Conservation (phyloP, 2,329 filamentous ascomycete genomes). For the Colletotrichum plurivorum region DNA sequence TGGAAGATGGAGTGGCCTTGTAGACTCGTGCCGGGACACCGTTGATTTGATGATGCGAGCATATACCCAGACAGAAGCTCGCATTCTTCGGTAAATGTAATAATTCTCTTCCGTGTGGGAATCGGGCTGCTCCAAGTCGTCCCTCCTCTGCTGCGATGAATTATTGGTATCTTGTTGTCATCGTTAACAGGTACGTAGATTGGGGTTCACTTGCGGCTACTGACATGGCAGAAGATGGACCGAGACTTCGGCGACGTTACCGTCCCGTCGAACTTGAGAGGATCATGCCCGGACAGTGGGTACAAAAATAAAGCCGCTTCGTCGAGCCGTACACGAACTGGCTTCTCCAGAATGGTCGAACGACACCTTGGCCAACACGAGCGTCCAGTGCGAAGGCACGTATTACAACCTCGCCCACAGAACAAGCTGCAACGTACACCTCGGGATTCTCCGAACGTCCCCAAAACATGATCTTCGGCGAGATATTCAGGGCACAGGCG, state of each 20-base stretch:
- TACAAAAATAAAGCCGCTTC: too few species aligned
- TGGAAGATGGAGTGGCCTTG: neutral
- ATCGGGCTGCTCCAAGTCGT: neutral
- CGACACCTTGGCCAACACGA: neutral
- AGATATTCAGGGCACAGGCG: slow-evolving; percentile 20
- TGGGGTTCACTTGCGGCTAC: too few species aligned
- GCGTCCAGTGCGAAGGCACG: neutral
- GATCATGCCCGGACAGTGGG: too few species aligned
- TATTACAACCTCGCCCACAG: neutral
- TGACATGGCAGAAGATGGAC: too few species aligned
- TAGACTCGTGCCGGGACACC: neutral
- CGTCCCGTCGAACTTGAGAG: too few species aligned
- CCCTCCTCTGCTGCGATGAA: neutral
- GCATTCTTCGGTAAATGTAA: neutral
- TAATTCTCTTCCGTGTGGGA: neutral
- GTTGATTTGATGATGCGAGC: neutral
- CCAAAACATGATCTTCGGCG: slow-evolving; percentile 1
- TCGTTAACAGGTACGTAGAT: too few species aligned
- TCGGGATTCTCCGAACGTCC: neutral
- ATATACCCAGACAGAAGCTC: slow-evolving; percentile 16
- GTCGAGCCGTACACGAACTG: neutral
- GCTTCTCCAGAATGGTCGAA: neutral
- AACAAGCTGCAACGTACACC: neutral
- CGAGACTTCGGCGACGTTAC: too few species aligned
- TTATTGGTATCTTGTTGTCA: too few species aligned